Evolutionary conservation across 208 protist species (phyloP).

Genomic region (Acanthamoeba culbertsoni): DNA sequence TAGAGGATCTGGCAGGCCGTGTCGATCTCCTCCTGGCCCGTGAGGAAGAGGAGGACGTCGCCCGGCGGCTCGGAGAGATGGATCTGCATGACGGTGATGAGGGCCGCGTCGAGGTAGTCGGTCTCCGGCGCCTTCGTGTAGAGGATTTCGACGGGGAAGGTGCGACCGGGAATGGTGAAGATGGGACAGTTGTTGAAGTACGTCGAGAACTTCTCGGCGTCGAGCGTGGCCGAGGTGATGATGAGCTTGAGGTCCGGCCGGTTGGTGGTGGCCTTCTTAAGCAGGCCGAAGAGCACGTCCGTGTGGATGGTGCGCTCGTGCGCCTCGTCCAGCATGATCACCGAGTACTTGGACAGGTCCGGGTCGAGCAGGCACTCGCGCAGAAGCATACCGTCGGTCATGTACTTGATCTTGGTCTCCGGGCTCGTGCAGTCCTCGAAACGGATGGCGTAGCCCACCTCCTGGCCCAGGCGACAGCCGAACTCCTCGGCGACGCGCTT

Average conservation of each 20-base stretch:
- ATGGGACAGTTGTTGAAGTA: slow-evolving; percentile 97
- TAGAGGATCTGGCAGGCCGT: slow-evolving; percentile 96
- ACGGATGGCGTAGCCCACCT: slow-evolving; percentile 98
- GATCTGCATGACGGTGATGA: slow-evolving; percentile 97
- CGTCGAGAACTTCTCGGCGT: slow-evolving; percentile 94
- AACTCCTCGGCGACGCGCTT: slow-evolving; percentile 98
- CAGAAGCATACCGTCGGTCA: slow-evolving; percentile 99
- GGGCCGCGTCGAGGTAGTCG: slow-evolving; percentile 96
- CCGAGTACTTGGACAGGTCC: slow-evolving; percentile 90
- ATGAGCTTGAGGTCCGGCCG: slow-evolving; percentile 95
- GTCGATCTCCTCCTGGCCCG: slow-evolving; percentile 98
- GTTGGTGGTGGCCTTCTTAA: slow-evolving; percentile 84
- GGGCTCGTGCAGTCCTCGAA: slow-evolving; percentile 96
- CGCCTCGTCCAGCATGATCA: slow-evolving; percentile 99
- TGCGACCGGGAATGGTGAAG: slow-evolving; percentile 96
- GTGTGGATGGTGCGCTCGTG: slow-evolving; percentile 98
- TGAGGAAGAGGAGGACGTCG: slow-evolving; percentile 99
- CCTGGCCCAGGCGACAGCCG: slow-evolving; percentile 93
- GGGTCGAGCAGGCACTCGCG: slow-evolving; percentile 95
- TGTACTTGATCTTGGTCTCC: slow-evolving; percentile 96
- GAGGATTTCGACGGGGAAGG: slow-evolving; percentile 91
- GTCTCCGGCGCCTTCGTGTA: slow-evolving; percentile 92
- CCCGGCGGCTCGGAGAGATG: slow-evolving; percentile 95
- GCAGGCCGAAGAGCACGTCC: slow-evolving; percentile 97
- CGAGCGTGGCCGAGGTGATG: slow-evolving; percentile 97